These are phyloP conservation scores for Stenocarpella maydis DNA, from an alignment of 2,329 filamentous ascomycete species.

Conservation along the genomic window DNA sequence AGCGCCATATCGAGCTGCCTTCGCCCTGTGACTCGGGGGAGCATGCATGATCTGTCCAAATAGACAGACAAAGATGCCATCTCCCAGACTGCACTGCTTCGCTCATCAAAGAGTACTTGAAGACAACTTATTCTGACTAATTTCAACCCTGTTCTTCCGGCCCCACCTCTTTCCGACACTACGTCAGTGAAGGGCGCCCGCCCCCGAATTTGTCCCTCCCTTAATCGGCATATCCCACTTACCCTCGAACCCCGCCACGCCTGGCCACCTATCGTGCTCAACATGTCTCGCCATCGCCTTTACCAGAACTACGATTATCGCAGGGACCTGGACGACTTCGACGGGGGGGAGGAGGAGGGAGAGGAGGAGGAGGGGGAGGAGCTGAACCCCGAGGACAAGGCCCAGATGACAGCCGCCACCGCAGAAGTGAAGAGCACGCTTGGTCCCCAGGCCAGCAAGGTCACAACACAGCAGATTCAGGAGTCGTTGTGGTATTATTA, in stretches of 20 bases:
- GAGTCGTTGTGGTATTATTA: slow-evolving; percentile 96
- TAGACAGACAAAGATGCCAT: background rate
- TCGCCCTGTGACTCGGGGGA: background rate
- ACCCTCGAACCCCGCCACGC: background rate
- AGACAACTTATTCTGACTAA: background rate
- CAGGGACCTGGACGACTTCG: slow-evolving; percentile 60
- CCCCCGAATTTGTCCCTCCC: background rate
- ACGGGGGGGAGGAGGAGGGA: slow-evolving; percentile 51
- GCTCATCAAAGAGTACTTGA: background rate
- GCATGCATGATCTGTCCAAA: background rate
- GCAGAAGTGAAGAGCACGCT: slow-evolving; percentile 71
- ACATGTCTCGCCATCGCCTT: slow-evolving; percentile 58
- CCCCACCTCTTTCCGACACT: slow-evolving; percentile 4
- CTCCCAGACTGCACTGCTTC: background rate
- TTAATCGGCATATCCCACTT: background rate
- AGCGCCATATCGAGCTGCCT: background rate
- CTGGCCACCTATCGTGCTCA: slow-evolving; percentile 15
- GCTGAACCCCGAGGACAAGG: slow-evolving; percentile 57
- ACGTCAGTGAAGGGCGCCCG: slow-evolving; percentile 3
- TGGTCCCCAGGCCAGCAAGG: slow-evolving; percentile 64
- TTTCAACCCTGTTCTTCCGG: background rate
- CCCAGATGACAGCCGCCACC: slow-evolving; percentile 69
- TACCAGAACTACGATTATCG: slow-evolving; percentile 59
- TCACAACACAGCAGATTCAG: slow-evolving; percentile 75
- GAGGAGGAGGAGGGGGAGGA: slow-evolving; percentile 54